Evolutionary conservation across 208 protist species (phyloP).

Genomic region (Herpetomonas tarakana): DNA sequence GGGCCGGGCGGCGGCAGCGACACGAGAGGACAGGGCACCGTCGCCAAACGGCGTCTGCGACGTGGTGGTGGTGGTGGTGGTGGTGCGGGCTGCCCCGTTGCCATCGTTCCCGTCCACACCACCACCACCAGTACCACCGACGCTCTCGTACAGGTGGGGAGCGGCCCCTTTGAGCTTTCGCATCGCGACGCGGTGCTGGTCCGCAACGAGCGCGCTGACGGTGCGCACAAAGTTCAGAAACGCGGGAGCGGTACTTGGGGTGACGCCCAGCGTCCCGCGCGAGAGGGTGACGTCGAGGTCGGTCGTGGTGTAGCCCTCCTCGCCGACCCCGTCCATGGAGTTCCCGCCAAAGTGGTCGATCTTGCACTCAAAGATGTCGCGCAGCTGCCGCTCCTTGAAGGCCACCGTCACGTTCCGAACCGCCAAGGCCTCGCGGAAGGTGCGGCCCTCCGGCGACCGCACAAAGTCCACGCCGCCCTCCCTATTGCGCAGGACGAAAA

Average conservation of each 20-base stretch:
- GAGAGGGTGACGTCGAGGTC: slow-evolving; percentile 40
- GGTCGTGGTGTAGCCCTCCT: slow-evolving; percentile 47
- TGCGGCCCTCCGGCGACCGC: slow-evolving; percentile 59
- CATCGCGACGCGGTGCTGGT: slow-evolving; percentile 37
- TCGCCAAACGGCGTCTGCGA: not conserved
- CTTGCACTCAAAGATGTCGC: slow-evolving; percentile 80
- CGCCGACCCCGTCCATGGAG: slow-evolving; percentile 74
- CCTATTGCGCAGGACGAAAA: slow-evolving; percentile 60
- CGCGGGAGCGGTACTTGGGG: slow-evolving; percentile 71
- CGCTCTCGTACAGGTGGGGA: not conserved
- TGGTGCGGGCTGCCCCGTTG: not conserved
- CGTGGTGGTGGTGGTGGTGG: no score
- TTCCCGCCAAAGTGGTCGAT: slow-evolving; percentile 30
- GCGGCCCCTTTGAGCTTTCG: slow-evolving; percentile 15
- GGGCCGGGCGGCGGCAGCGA: no score
- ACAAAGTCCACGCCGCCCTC: slow-evolving; percentile 26
- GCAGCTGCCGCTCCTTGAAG: slow-evolving; percentile 88
- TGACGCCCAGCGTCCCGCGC: slow-evolving; percentile 55
- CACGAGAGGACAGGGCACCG: no score
- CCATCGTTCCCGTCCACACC: not conserved
- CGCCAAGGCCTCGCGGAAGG: slow-evolving; percentile 48
- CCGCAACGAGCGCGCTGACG: slow-evolving; percentile 48
- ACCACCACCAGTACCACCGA: not conserved
- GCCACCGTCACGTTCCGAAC: slow-evolving; percentile 52
- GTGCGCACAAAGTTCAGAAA: slow-evolving; percentile 52